A percentile compares a stretch with the other conserved stretches of the same genome.
phyloP scores from a whole-genome alignment of 305 asterid genomes.

The Coffea humblotiana region DNA sequence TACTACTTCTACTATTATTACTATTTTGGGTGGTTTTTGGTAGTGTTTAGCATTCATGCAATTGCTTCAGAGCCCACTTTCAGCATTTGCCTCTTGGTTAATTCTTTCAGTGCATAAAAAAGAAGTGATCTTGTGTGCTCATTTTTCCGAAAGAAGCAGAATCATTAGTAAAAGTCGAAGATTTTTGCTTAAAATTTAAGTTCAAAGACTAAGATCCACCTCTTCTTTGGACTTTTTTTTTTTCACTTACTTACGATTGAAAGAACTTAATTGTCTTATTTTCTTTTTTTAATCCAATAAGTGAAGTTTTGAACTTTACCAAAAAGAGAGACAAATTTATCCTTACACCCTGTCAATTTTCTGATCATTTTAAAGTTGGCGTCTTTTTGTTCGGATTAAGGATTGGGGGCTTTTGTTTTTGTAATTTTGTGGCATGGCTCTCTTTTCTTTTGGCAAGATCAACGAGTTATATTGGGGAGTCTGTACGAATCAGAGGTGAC shows the following conservation, averaged over 20 bases:
- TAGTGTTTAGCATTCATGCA: background rate
- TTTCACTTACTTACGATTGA: background rate
- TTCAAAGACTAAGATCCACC: slow-evolving; percentile 2
- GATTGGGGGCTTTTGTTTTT: slow-evolving; percentile 36
- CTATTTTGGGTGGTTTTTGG: background rate
- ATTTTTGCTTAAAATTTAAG: background rate
- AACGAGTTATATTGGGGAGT: slow-evolving; percentile 23
- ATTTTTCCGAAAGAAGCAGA: background rate
- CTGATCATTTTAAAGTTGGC: slow-evolving; percentile 32
- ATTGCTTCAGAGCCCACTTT: background rate
- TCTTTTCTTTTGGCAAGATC: slow-evolving; percentile 28
- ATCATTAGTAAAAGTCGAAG: background rate
- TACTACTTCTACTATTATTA: background rate
- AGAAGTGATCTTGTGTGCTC: background rate
- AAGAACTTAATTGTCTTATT: slow-evolving; percentile 3
- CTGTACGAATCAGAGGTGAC: slow-evolving; percentile 36
- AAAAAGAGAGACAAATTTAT: background rate
- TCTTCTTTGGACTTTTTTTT: background rate
- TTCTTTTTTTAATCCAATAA: background rate
- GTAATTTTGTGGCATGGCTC: slow-evolving; percentile 36
- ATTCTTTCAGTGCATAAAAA: background rate
- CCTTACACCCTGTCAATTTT: background rate
- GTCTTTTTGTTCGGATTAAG: slow-evolving; percentile 40
- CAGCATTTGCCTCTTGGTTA: background rate
- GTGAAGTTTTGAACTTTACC: background rate